Evolutionary conservation across 352 stramenopile genomes (phyloP), one percentile per base, ranked within the genome.

Genomic region (Elongisporangium undulatum): DNA sequence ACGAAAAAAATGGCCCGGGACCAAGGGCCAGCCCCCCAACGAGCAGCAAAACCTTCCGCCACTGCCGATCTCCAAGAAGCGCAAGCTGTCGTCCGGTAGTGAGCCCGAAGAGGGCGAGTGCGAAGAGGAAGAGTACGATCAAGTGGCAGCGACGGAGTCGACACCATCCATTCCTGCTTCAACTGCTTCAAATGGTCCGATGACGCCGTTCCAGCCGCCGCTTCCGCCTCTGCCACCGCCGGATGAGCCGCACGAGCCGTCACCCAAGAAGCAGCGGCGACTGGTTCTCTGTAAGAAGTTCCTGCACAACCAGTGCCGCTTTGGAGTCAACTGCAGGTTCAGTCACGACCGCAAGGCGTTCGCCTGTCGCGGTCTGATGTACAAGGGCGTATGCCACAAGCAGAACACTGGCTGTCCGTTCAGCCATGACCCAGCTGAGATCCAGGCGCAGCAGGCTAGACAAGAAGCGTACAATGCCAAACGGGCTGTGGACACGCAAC

Each of bases 251-350:
- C 53, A 63, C 8, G 65, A 73, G 34, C 69, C 76, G 1, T 61
- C 69, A 15, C 54, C 51, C 1, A 85, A 89, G 51, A 84, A 75
- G 53, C 62, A 68, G 26, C 70, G 70, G 45, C 84, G 75, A 50
- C 72, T 62, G 53, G 59, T 75, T 58, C 54, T 87, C 48, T 93
- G 85, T 55, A 79, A 79, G 53, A 90, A 87, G 62, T 90, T 90
- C 51, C 26, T 82, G 16, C 81, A 76, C 58, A 79, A 79, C 23
- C 72, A 80, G 49, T 94, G 84, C 56, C 69, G 73, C 1, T 85
- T 87, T 16, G 71, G 81, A 24, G 71, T 74, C 20, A 58, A 68
- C n/a, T 94, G 85, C 58, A 75, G 76, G 52, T 90, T 88, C 57
- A 91, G 78, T 58, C 85, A 94, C 64, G 75, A 90, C 55, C 71